A percentile compares a stretch with the other conserved stretches of the same genome.
Conservation (phyloP, 2,329 filamentous ascomycete genomes). For the Hymenoscyphus fructigenus region DNA sequence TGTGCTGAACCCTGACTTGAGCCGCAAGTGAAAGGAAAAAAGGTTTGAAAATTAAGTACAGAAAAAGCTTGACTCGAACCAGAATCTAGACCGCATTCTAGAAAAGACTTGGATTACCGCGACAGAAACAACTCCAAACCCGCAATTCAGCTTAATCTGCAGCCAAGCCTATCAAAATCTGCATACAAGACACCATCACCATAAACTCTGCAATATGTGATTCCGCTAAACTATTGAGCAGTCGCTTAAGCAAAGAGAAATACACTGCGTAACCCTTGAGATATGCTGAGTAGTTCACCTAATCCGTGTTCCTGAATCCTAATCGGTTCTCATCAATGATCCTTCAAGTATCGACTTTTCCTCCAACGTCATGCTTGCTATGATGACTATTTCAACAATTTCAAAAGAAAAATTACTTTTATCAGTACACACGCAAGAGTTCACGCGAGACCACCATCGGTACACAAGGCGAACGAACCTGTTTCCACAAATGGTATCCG, state of each 20-base stretch:
- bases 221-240: constrained; percentile 33
- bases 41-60: neutral
- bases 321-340: constrained; percentile 11
- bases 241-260: constrained; percentile 36
- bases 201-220: constrained; percentile 21
- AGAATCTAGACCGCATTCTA: neutral
- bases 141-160: neutral
- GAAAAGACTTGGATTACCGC: neutral
- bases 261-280: constrained; percentile 28
- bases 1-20: neutral
- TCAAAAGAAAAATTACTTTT: constrained; percentile 22
- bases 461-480: neutral
- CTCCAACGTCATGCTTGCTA: constrained; percentile 14
- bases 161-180: neutral
- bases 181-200: neutral
- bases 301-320: constrained; percentile 11
- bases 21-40: neutral
- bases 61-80: neutral
- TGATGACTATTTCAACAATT: constrained; percentile 22
- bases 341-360: constrained; percentile 14
- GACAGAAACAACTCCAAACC: neutral
- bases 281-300: constrained; percentile 19
- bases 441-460: neutral
- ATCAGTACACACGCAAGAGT: constrained; percentile 6
- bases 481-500: neutral